Percentiles rank a stretch among this genome's conserved stretches.
These are phyloP conservation scores for Mycena belliarum DNA, from an alignment of 768 basidiomycete species.

Conservation along the genomic window DNA sequence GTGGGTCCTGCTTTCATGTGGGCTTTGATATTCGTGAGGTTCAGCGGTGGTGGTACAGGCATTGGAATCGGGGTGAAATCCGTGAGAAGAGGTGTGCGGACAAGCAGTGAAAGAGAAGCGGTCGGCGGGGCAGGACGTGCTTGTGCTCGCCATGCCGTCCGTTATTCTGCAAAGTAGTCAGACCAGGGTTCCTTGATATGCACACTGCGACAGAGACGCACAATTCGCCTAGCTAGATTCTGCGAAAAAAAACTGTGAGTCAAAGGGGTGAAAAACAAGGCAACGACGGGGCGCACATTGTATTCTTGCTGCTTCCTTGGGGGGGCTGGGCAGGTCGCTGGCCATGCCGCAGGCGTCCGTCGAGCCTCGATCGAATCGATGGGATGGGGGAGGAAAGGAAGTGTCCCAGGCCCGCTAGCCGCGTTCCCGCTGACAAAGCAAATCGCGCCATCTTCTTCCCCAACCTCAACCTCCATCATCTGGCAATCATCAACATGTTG, in stretches of 20 bases:
- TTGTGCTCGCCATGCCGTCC: constrained; percentile 6
- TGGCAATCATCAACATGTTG: constrained; percentile 8
- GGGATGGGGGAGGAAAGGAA: not conserved
- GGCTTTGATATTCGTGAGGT: constrained; percentile 1
- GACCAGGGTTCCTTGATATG: not conserved
- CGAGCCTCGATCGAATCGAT: constrained; percentile 4
- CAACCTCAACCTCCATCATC: no score
- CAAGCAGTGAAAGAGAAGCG: constrained; percentile 17
- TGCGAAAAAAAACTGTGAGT: constrained; percentile 2
- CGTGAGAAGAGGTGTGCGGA: constrained; percentile 15
- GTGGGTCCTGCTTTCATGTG: not conserved
- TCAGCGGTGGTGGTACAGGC: constrained; percentile 11
- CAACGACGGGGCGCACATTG: no score
- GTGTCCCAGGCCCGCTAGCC: constrained; percentile 3
- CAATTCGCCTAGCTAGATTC: constrained; percentile 19
- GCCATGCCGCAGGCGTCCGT: constrained; percentile 3
- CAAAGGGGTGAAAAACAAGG: no score
- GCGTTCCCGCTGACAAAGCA: not conserved
- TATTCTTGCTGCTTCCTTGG: no score
- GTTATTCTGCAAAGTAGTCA: constrained; percentile 18
- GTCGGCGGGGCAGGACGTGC: not conserved
- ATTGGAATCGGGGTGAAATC: no score
- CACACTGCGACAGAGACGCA: constrained; percentile 14
- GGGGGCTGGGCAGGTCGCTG: constrained; percentile 1
- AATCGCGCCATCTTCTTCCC: not conserved